phyloP scores from a whole-genome alignment of 2,329 filamentous ascomycete genomes.

The Pyricularia pennisetigena region DNA sequence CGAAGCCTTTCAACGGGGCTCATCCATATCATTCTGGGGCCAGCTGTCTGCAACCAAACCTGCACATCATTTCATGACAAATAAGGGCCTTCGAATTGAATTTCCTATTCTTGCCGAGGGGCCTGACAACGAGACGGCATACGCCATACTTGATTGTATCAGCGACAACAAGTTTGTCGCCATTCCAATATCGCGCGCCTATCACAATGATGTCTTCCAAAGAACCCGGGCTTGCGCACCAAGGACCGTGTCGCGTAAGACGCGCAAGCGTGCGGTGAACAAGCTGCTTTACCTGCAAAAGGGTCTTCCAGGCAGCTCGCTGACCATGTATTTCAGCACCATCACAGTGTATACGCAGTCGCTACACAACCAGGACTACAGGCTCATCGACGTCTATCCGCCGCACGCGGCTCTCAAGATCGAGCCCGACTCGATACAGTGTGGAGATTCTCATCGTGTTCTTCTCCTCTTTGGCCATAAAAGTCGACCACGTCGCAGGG shows the following conservation, averaged over 20 bases:
- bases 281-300: slow-evolving; percentile 6
- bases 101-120: slow-evolving; percentile 1
- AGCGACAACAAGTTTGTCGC: slow-evolving; percentile 5
- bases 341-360: background rate
- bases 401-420: slow-evolving; percentile 6
- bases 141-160: slow-evolving; percentile 6
- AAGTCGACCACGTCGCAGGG: background rate
- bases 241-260: slow-evolving; percentile 1
- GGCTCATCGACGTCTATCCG: slow-evolving; percentile 3
- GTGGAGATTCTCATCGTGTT: slow-evolving; percentile 5
- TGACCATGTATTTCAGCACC: slow-evolving; percentile 6
- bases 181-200: slow-evolving; percentile 3
- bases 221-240: slow-evolving; percentile 3
- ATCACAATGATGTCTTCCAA: slow-evolving; percentile 7
- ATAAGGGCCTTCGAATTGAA: slow-evolving; percentile 7
- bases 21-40: slow-evolving; percentile 5
- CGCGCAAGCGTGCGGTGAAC: background rate
- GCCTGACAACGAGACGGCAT: slow-evolving; percentile 5
- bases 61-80: slow-evolving; percentile 6
- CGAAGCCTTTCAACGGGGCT: slow-evolving; percentile 3
- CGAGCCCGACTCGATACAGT: background rate
- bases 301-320: background rate
- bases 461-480: slow-evolving; percentile 3
- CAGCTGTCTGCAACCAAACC: slow-evolving; percentile 3
- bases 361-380: slow-evolving; percentile 2